A percentile compares a stretch with the other conserved stretches of the same genome.
Conservation (phyloP, 164 flowering plant genomes). For the Chimonanthus salicifolius region DNA sequence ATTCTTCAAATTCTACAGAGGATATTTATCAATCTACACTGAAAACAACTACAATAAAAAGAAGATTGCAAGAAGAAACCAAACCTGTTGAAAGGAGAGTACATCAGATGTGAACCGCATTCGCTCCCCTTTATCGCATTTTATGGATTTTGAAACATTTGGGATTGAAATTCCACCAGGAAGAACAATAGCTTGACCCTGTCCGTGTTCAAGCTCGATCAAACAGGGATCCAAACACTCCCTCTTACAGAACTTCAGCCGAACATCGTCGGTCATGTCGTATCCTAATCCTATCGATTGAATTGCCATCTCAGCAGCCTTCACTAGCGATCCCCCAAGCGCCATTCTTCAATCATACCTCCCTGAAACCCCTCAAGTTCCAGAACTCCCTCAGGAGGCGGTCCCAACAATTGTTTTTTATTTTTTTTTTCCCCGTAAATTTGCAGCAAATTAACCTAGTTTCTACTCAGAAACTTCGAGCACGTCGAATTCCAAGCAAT, state of each 20-base stretch:
- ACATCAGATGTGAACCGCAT: slow-evolving; percentile 84
- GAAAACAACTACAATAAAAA: background rate
- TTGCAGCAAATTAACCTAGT: background rate
- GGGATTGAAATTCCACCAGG: slow-evolving; percentile 70
- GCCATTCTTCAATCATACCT: slow-evolving; percentile 43
- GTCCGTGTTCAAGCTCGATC: slow-evolving; percentile 64
- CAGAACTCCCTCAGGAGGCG: background rate
- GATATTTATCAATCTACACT: background rate
- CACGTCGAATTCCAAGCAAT: too few relatives aligned
- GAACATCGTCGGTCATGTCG: slow-evolving; percentile 65
- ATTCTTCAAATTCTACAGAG: background rate
- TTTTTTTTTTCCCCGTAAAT: background rate
- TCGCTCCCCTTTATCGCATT: slow-evolving; percentile 95
- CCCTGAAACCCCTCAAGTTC: background rate
- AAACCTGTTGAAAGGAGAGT: slow-evolving; percentile 85
- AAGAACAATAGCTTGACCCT: slow-evolving; percentile 50
- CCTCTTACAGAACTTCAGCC: slow-evolving; percentile 78
- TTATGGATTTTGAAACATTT: slow-evolving; percentile 65
- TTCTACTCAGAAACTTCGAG: background rate
- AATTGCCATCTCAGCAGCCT: slow-evolving; percentile 75
- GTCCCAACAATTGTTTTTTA: background rate
- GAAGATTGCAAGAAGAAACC: background rate
- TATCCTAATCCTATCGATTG: slow-evolving; percentile 78
- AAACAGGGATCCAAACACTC: slow-evolving; percentile 44
- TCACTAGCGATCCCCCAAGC: slow-evolving; percentile 22